phyloP scores from a whole-genome alignment of 148 eudicot genomes.

The Diospyros kaki region DNA sequence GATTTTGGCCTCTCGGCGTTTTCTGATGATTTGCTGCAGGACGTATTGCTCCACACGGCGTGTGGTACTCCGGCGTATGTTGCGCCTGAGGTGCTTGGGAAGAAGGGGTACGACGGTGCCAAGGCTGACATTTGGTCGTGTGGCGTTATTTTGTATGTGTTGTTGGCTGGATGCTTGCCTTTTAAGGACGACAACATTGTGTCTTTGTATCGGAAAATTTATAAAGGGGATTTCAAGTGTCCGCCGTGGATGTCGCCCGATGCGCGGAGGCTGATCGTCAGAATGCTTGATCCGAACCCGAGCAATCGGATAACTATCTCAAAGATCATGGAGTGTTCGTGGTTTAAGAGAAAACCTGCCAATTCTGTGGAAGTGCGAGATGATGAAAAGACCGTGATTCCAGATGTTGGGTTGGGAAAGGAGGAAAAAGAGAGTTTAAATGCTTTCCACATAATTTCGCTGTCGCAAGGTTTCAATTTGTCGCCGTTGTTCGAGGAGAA shows the following conservation, averaged over 20 bases:
- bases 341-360: slow-evolving; percentile 39
- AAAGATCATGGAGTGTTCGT: slow-evolving; percentile 43
- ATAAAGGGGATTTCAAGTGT: slow-evolving; percentile 62
- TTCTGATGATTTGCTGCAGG: slow-evolving; percentile 32
- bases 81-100: slow-evolving; percentile 73
- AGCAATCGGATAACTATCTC: slow-evolving; percentile 37
- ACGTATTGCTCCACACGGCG: slow-evolving; percentile 51
- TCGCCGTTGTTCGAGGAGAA: slow-evolving; percentile 61
- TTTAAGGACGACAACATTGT: slow-evolving; percentile 64
- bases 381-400: background rate
- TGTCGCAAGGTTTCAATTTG: slow-evolving; percentile 65
- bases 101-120: slow-evolving; percentile 67
- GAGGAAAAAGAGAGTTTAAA: slow-evolving; percentile 46
- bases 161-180: slow-evolving; percentile 66
- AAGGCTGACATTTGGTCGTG: slow-evolving; percentile 86
- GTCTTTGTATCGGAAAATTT: slow-evolving; percentile 54
- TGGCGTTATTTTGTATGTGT: slow-evolving; percentile 59
- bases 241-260: slow-evolving; percentile 68
- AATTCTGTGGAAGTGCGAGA: background rate
- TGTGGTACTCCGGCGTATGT: slow-evolving; percentile 86
- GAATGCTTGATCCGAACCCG: slow-evolving; percentile 71
- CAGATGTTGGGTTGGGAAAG: background rate
- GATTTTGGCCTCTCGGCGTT: slow-evolving; percentile 75
- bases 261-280: slow-evolving; percentile 36
- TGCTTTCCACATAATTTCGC: slow-evolving; percentile 76